Evolutionary conservation across 495 filamentous ascomycete species (phyloP), one percentile per base, ranked within the genome.

Genomic region (Penicillium silybi): DNA sequence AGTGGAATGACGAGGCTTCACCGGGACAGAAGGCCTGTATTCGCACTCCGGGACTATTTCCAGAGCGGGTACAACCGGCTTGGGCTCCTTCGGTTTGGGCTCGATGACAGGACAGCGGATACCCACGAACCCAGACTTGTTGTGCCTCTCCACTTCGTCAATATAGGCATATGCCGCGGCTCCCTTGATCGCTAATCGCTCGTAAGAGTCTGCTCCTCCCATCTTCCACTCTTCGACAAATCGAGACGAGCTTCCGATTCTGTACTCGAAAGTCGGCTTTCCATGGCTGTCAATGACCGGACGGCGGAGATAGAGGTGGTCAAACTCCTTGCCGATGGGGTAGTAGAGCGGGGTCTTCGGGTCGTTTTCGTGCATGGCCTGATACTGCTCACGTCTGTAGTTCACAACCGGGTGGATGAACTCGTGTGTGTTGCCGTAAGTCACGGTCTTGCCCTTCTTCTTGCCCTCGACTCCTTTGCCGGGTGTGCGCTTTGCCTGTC

Each of bases 361-460:
- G 13, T 37, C n/a, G n/a, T 52, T 35, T 9, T 46, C 22, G 45
- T 56, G 35, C 22, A 42, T 40, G 8, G 45, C 22, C 37, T 56
- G 23, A 32, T 51, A 51, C 18, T 54, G 46, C 18, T 53, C 34
- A 2, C 43, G 16, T 32, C 58, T 37, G 44, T 48, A 58, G n/a
- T 57, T 49, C 6, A 61, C 58, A 2, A 61, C 54, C 0, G 58
- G 58, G n/a, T 61, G 58, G 25, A 61, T 41, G 27, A 38, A 61
- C 27, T 61, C 58, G 35, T 37, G 54, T 1, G 50, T 58, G 17
- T 58, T 29, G 5, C 46, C 54, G 11, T 15, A 32, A 11, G 11
- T 32, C 0, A 56, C 39, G 5, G 41, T 15, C 2, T 62, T 41
- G 1, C 50, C 55, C 9, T 51, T 32, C 4, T 52, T 22, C 16